These are phyloP conservation scores for Zasmidium citrigriseum DNA, from an alignment of 2,329 filamentous ascomycete genomes.

Conservation along the genomic window DNA sequence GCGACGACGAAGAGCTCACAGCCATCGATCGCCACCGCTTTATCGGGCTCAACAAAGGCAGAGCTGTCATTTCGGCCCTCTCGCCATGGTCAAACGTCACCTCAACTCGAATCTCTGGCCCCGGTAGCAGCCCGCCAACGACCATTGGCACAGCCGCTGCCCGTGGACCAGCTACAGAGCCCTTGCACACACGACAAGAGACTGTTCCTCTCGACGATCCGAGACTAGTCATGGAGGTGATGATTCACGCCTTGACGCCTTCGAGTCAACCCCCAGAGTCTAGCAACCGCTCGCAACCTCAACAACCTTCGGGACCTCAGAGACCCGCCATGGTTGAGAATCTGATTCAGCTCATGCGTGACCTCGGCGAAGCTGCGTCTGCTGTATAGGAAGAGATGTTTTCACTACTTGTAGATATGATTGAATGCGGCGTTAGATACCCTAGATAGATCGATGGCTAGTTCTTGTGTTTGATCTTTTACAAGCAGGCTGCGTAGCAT, in stretches of 20 bases:
- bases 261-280: slow-evolving; percentile 17
- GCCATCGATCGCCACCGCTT: slow-evolving; percentile 22
- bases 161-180: slow-evolving; percentile 13
- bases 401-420: no score
- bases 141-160: slow-evolving; percentile 7
- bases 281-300: background rate
- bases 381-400: slow-evolving; percentile 15
- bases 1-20: slow-evolving; percentile 18
- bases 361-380: slow-evolving; percentile 21
- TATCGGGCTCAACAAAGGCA: slow-evolving; percentile 21
- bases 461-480: no score
- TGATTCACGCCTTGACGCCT: slow-evolving; percentile 21
- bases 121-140: background rate
- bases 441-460: no score
- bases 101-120: background rate
- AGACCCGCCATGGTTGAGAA: slow-evolving; percentile 24
- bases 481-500: no score
- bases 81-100: slow-evolving; percentile 13
- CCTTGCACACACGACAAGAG: slow-evolving; percentile 8
- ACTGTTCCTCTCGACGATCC: slow-evolving; percentile 18
- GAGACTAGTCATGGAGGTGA: slow-evolving; percentile 20
- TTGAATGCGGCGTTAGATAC: no score
- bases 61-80: slow-evolving; percentile 19
- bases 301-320: slow-evolving; percentile 12
- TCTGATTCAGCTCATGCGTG: slow-evolving; percentile 22